These are phyloP conservation scores for Cordyceps cicadae DNA, from an alignment of 2,329 filamentous ascomycete species.

Conservation along the genomic window DNA sequence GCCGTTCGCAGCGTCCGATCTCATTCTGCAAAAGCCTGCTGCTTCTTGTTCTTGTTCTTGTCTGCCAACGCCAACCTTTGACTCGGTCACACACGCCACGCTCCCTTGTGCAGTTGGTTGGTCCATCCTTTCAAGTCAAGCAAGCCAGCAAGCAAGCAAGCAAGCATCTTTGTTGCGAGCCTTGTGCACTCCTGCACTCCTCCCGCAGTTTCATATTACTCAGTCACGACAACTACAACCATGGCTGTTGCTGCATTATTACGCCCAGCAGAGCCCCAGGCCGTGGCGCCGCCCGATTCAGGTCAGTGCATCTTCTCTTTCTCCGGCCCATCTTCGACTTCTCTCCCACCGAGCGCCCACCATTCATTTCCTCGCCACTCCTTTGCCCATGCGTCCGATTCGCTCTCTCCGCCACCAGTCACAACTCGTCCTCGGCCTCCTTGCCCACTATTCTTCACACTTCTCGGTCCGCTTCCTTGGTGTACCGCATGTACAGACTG, in stretches of 20 bases:
- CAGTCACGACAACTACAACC: background rate
- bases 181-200: background rate
- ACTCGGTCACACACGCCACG: background rate
- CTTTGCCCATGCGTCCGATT: slow-evolving; percentile 1
- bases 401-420: background rate
- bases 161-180: too few species aligned
- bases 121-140: background rate
- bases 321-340: background rate
- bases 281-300: slow-evolving; percentile 5
- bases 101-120: background rate
- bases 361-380: slow-evolving; percentile 7
- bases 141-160: background rate
- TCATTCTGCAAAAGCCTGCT: background rate
- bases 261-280: slow-evolving; percentile 1
- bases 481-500: background rate
- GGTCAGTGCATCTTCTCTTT: slow-evolving; percentile 5
- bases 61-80: background rate
- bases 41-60: background rate
- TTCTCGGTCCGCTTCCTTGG: slow-evolving; percentile 2
- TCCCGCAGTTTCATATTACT: background rate
- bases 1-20: background rate
- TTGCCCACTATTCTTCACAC: slow-evolving; percentile 7
- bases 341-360: background rate
- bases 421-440: background rate
- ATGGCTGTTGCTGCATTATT: background rate